These are phyloP conservation scores for Phytophthora sp. DNA, from an alignment of 352 stramenopile species.

Conservation along the genomic window DNA sequence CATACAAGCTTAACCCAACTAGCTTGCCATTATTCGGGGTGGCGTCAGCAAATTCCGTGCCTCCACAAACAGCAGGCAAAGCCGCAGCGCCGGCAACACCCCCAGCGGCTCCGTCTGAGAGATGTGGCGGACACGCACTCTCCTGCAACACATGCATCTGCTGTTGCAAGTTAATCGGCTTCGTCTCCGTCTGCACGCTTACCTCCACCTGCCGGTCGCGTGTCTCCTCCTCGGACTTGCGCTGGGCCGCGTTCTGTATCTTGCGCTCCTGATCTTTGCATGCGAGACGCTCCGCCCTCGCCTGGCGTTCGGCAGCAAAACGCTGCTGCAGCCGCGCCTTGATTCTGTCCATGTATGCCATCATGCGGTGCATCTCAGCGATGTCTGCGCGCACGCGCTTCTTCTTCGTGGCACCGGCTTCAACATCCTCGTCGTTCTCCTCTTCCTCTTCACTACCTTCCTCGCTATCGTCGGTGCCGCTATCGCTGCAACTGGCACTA, in stretches of 20 bases:
- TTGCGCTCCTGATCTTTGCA: slow-evolving; percentile 31
- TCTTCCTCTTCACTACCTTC: slow-evolving; percentile 24
- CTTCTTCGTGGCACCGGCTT: slow-evolving; percentile 35
- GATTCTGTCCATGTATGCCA: slow-evolving; percentile 67
- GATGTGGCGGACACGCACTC: background rate
- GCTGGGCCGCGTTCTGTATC: slow-evolving; percentile 7
- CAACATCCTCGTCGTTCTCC: slow-evolving; percentile 19
- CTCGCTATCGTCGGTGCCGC: slow-evolving; percentile 11
- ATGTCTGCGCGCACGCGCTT: slow-evolving; percentile 47
- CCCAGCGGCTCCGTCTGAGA: background rate
- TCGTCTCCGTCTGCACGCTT: slow-evolving; percentile 20
- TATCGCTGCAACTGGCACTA: slow-evolving; percentile 6
- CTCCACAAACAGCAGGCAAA: slow-evolving; percentile 13
- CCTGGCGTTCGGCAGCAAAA: slow-evolving; percentile 36
- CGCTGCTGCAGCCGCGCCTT: slow-evolving; percentile 60
- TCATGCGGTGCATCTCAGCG: slow-evolving; percentile 53
- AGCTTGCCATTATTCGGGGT: slow-evolving; percentile 20
- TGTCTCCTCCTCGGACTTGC: slow-evolving; percentile 13
- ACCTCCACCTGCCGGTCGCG: slow-evolving; percentile 8
- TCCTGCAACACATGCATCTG: slow-evolving; percentile 21
- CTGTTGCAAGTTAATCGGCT: slow-evolving; percentile 8
- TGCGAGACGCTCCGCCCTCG: slow-evolving; percentile 10
- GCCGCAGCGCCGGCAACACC: background rate
- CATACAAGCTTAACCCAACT: slow-evolving; percentile 47
- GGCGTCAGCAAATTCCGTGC: background rate